phyloP scores from a whole-genome alignment of 73 alveolate species.

The Durusdinium trenchii region DNA sequence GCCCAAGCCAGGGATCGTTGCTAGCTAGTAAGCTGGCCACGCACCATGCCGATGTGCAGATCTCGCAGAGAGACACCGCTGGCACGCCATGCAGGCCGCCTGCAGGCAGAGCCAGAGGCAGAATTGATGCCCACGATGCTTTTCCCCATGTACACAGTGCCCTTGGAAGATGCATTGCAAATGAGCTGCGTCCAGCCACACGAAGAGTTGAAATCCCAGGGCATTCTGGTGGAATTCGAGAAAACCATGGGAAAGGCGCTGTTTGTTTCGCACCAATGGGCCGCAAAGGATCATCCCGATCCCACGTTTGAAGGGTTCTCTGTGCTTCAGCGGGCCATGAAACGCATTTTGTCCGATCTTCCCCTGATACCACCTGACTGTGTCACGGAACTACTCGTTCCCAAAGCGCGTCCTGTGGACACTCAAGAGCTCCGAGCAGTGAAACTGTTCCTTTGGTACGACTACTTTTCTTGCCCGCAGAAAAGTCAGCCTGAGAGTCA shows the following conservation, averaged over 20 bases:
- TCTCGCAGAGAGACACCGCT: background rate
- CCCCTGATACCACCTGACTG: background rate
- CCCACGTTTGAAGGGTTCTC: background rate
- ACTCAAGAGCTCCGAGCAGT: background rate
- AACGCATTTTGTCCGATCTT: background rate
- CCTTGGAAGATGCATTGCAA: background rate
- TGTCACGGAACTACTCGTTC: background rate
- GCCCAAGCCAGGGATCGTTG: too few relatives aligned
- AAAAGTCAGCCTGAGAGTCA: too few relatives aligned
- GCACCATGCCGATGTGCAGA: background rate
- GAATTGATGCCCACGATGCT: background rate
- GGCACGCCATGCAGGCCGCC: background rate
- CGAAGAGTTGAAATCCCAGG: background rate
- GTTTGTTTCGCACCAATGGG: conserved; percentile 27
- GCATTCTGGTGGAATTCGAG: background rate
- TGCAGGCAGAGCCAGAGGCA: background rate
- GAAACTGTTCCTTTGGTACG: conserved; percentile 44
- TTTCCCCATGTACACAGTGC: conserved; percentile 38
- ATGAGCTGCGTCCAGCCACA: conserved; percentile 13
- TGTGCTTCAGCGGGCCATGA: background rate
- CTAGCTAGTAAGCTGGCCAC: too few relatives aligned
- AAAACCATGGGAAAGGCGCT: background rate
- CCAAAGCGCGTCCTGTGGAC: background rate
- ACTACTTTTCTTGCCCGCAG: conserved; percentile 44
- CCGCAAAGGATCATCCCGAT: background rate